Evolutionary conservation across 768 basidiomycete species (phyloP).

Genomic region (Chiua virens): DNA sequence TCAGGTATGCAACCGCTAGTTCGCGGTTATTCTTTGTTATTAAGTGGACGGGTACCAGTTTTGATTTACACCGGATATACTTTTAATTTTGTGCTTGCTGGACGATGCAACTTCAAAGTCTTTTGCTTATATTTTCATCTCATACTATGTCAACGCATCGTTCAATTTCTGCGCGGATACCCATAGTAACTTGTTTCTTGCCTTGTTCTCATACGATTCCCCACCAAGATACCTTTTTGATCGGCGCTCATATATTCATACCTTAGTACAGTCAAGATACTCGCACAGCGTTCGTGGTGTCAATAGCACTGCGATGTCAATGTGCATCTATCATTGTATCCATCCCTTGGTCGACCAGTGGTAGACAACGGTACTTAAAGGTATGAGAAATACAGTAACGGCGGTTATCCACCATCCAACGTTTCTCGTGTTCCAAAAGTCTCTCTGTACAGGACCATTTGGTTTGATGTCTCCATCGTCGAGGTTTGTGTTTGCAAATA

Average conservation of each 20-base stretch:
- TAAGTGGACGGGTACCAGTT: not conserved
- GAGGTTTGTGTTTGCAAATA: conserved; percentile 63
- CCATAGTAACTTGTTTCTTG: conserved; percentile 3
- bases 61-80: conserved; percentile 6
- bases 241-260: conserved; percentile 4
- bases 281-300: conserved; percentile 1
- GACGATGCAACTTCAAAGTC: conserved; percentile 23
- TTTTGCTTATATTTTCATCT: not conserved
- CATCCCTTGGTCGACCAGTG: conserved; percentile 21
- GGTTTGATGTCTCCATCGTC: conserved; percentile 39
- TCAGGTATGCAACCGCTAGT: not conserved
- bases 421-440: conserved; percentile 1
- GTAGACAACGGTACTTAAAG: conserved; percentile 19
- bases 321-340: conserved; percentile 22
- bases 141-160: conserved; percentile 1
- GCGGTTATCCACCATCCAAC: conserved; percentile 12
- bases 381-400: conserved; percentile 16
- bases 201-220: conserved; percentile 2
- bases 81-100: conserved; percentile 30
- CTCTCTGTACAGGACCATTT: not conserved
- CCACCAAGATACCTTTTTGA: conserved; percentile 4
- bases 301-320: conserved; percentile 1
- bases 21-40: not conserved
- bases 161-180: conserved; percentile 21
- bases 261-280: conserved; percentile 1